Evolutionary conservation across 768 basidiomycete genomes (phyloP), one percentile per base, ranked within the genome.

Genomic region (Trametes cubensis): DNA sequence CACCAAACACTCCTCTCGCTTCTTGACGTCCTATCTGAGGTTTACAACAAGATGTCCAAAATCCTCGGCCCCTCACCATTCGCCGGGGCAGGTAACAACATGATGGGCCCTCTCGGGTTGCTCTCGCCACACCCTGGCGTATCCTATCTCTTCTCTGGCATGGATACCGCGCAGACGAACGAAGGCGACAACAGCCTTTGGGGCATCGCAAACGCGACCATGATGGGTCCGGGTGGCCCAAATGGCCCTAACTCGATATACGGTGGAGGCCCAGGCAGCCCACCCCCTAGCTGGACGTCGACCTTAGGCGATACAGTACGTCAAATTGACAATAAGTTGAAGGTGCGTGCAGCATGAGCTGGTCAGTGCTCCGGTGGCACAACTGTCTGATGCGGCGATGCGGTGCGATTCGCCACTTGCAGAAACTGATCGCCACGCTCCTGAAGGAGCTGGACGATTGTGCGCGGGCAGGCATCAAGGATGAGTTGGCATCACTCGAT

Each of bases 1-100:
- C 88, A 92, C 66, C 90, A 95, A 75, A 91, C 90, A 11, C 83
- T 95, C 39, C 84, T 94, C 55, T 92, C 94, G 38, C 85, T 94
- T 26, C 86, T 94, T 55, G 94, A 95, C 71, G 89, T 95, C 50
- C 82, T 95, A 42, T 90, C 91, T 18, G 92, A 94, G 70, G 85
- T 92, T 30, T 96, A 95, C 78, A 87, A 90, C 75, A 94, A 92
- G 74, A 89, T 96, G 42, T 83, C 84, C 10, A 86, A 86, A 69
- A 84, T 93, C 54, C 85, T 96, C 23, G 92, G 92, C 0, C 89
- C 92, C 4, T 92, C 91, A 0, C 87, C 88, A 0, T 88, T 92
- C 69, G 80, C 87, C 6, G 82, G 84, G 64, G 76, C 85, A 18
- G 85, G 85, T 57, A 82, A 88, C 54, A 87, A 89, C 76, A 90